These are phyloP conservation scores for Jatropha curcas DNA, from an alignment of 345 rosid species.

Conservation along the genomic window DNA sequence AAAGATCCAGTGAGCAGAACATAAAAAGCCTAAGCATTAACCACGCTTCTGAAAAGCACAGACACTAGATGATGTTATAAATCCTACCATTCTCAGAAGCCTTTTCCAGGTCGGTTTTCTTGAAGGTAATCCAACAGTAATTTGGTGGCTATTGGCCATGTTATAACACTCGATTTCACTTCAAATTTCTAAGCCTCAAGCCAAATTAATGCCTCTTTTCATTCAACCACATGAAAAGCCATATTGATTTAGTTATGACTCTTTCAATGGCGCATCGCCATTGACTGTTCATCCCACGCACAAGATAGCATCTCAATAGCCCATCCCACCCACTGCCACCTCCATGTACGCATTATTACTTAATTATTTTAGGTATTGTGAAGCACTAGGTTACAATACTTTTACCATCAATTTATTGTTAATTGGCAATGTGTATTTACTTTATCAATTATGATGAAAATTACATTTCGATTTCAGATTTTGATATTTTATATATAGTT, in stretches of 20 bases:
- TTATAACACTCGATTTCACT: neutral
- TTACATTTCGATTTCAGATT: too few species aligned
- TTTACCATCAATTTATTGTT: too few species aligned
- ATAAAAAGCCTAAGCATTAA: too few species aligned
- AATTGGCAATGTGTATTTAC: too few species aligned
- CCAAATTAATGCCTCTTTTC: neutral
- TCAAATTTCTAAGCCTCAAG: neutral
- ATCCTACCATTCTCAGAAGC: neutral
- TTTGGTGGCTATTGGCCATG: neutral
- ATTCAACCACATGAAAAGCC: neutral
- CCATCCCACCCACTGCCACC: too few species aligned
- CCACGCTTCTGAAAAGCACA: neutral
- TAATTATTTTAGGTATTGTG: neutral
- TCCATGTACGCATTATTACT: neutral
- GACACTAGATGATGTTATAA: neutral
- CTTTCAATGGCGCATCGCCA: neutral
- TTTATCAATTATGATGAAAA: too few species aligned
- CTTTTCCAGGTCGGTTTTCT: neutral
- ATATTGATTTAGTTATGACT: neutral
- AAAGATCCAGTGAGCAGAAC: too few species aligned
- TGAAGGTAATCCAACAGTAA: slow-evolving; percentile 3
- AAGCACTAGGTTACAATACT: too few species aligned
- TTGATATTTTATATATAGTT: too few species aligned
- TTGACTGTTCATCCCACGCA: neutral
- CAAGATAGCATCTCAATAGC: neutral